Evolutionary conservation across 495 filamentous ascomycete genomes (phyloP), one percentile per base, ranked within the genome.

Genomic region (Neurospora sp.): DNA sequence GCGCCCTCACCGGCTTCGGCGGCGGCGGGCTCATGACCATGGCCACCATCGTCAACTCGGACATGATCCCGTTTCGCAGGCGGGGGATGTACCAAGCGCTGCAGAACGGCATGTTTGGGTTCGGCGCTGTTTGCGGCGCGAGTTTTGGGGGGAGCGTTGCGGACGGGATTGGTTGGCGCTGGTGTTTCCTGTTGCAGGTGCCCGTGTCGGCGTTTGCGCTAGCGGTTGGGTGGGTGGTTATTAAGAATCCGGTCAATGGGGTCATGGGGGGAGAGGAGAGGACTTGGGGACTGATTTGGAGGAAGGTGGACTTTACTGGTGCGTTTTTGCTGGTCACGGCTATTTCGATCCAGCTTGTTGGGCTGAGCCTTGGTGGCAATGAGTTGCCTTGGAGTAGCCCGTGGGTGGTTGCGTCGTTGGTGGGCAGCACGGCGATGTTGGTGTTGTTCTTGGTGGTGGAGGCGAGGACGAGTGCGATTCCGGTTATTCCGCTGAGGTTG

Each of bases 11-110:
- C 5, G 89, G 88, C 0, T 86, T 90, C 72, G 89, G 88, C 5
- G 89, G 88, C 3, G 87, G 87, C 0, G 88, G 87, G 2, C 75
- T 89, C 46, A 89, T 89, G 85, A 89, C 88, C 0, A 88, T 89
- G 87, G 87, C 88, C 1, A 90, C 89, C 0, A 89, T 90, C 69
- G 85, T 91, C 70, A 90, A 90, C 74, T 89, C 88, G 3, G 88
- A 91, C 75, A 85, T 91, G 76, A 90, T 91, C 44, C 89, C 89
- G 0, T 89, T 90, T 75, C 81, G 85, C n/a, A 84, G 84, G 37
- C 82, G 89, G 12, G 89, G 89, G 1, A 90, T 90, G 87, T 91
- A 90, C 73, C 89, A 91, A 71, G 88, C 88, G 0, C 76, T 87
- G 31, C 88, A 90, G 74, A 91, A 91, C 68, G 88, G 83, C 14